These are phyloP conservation scores for Geosmithia putterillii DNA, from an alignment of 2,329 filamentous ascomycete species.

Conservation along the genomic window DNA sequence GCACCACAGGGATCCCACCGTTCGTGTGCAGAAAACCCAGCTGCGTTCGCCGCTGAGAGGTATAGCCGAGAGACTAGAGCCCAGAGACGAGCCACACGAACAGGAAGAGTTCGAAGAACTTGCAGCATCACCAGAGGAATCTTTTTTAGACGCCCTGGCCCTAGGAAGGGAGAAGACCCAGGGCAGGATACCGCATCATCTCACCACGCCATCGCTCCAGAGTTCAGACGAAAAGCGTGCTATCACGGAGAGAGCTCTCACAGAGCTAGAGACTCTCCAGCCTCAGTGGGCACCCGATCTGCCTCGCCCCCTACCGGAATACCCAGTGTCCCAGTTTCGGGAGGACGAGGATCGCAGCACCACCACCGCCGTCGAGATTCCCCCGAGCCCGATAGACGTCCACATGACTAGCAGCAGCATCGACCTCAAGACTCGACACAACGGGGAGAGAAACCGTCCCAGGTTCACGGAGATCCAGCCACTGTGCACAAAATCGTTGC, in stretches of 20 bases:
- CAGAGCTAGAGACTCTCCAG: not conserved
- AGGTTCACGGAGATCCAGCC: not conserved
- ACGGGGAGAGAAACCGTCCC: not conserved
- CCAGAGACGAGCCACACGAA: too few relatives aligned
- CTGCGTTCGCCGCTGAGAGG: too few relatives aligned
- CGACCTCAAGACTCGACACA: not conserved
- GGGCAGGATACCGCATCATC: not conserved
- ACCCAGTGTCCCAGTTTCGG: not conserved
- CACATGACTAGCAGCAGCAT: not conserved
- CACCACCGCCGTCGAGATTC: not conserved
- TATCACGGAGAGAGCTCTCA: not conserved
- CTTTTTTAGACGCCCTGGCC: slow-evolving; percentile 9
- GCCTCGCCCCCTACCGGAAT: not conserved
- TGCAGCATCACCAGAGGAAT: too few relatives aligned
- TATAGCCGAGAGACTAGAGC: not conserved
- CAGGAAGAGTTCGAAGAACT: too few relatives aligned
- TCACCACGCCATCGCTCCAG: not conserved
- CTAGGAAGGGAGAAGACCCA: not conserved
- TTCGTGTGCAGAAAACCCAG: too few relatives aligned
- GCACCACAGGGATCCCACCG: too few relatives aligned
- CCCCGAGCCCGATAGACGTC: not conserved
- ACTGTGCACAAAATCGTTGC: not conserved
- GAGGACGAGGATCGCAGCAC: not conserved
- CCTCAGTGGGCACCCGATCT: not conserved
- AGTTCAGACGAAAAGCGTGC: not conserved